Evolutionary conservation across 163 green algal species (phyloP), one percentile per base, ranked within the genome.

Genomic region (Chlamydomonas reinhardtii): DNA sequence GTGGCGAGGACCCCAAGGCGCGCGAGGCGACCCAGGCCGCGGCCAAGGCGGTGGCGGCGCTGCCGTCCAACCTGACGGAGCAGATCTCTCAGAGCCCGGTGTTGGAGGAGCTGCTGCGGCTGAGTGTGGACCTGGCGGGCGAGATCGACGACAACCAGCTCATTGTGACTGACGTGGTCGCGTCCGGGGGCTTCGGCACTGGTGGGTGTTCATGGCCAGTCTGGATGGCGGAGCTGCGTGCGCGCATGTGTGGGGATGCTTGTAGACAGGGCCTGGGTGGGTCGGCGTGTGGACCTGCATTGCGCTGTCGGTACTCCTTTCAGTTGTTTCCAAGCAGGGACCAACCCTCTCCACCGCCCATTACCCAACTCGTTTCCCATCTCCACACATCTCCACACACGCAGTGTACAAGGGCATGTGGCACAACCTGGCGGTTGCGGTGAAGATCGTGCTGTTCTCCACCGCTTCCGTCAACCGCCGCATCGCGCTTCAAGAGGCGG

Each of bases 111-210:
- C 72, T 87, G n/a, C 72, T 82, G 72, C 16, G 72, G 39, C 61
- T 87, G 29, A 82, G 61, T 11, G 34, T 87, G 69, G 82, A 87
- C 39, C 82, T 87, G 61, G 82, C 82, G 32, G 59, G 61, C 0
- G 82, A 87, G 79, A 85, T 85, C 52, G 81, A 87, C 37, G 81
- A 87, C 35, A 79, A 87, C 27, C 81, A 87, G 70, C 70, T 87
- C 22, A 87, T 87, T 0, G 81, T 87, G 43, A 81, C 70, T 35
- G 81, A 87, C 19, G 81, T 87, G 56, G 70, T 87, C 69, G 81
- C 81, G 22, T 62, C 59, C 35, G 81, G 81, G 29, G 81, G 81
- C 37, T 87, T 87, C 59, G 81, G 81, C 5, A 87, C 81, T 0
- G 48, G 62, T 65, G 59, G 6, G 59, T 65, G 12, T 4, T 64